Evolutionary conservation across 1,284 basidiomycete species (phyloP).

Genomic region (Rhodotorula sp.): DNA sequence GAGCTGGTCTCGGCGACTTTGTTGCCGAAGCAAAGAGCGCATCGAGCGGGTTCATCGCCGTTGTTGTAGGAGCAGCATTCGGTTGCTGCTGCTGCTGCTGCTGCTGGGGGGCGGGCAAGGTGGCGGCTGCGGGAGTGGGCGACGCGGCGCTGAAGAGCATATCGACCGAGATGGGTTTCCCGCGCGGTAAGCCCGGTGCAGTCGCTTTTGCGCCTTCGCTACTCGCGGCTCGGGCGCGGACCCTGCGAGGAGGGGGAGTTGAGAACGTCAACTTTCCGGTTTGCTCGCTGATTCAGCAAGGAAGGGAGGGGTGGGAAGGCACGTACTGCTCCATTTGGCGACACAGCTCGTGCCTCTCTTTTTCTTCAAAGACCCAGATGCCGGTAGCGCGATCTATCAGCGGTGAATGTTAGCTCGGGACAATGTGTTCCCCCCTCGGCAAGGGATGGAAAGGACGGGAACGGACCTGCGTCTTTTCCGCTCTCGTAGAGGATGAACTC

Average conservation of each 20-base stretch:
- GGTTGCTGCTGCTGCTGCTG: not conserved
- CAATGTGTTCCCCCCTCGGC: not conserved
- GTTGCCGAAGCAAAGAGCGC: slow-evolving; percentile 10
- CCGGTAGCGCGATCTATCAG: slow-evolving; percentile 59
- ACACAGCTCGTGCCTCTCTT: slow-evolving; percentile 65
- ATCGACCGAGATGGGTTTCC: slow-evolving; percentile 47
- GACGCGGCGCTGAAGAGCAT: slow-evolving; percentile 40
- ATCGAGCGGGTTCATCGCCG: slow-evolving; percentile 21
- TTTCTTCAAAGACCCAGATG: slow-evolving; percentile 73
- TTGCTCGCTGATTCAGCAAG: not conserved
- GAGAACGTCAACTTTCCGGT: too few relatives aligned
- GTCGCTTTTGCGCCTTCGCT: slow-evolving; percentile 3
- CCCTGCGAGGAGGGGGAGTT: not conserved
- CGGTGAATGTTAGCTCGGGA: not conserved
- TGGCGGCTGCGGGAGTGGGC: slow-evolving; percentile 1
- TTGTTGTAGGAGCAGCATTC: not conserved
- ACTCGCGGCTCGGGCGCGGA: not conserved
- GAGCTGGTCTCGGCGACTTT: not conserved
- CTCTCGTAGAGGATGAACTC: slow-evolving; percentile 71
- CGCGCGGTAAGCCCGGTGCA: slow-evolving; percentile 50
- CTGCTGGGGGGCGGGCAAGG: not conserved
- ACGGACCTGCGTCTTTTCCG: slow-evolving; percentile 49
- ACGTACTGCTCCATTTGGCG: slow-evolving; percentile 46
- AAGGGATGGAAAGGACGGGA: not conserved
- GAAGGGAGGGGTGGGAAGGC: too few relatives aligned